A percentile compares a stretch with the other conserved stretches of the same genome.
phyloP scores from a whole-genome alignment of 257 asterid genomes.

The Solanum rostratum region DNA sequence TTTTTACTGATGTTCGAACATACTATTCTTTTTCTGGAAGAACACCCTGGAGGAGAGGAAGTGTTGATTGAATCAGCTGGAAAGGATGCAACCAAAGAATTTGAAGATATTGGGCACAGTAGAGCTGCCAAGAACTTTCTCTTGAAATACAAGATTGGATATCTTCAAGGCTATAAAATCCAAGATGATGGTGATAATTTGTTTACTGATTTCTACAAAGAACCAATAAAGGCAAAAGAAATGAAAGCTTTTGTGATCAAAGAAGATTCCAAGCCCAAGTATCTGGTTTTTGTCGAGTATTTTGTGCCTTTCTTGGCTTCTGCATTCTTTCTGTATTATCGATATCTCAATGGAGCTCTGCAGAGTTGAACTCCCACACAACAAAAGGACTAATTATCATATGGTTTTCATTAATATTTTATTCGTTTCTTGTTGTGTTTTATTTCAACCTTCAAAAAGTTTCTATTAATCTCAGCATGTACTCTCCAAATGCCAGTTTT shows the following conservation, averaged over 20 bases:
- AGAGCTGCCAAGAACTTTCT: constrained; percentile 18
- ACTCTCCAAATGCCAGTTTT: too few relatives aligned
- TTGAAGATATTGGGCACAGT: constrained; percentile 27
- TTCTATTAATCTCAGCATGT: too few relatives aligned
- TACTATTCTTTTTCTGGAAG: too few relatives aligned
- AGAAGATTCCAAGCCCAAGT: too few relatives aligned
- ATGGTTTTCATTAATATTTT: neutral
- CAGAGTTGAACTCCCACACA: neutral
- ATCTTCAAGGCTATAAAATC: too few relatives aligned
- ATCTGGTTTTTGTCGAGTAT: constrained; percentile 5
- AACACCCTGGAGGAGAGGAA: constrained; percentile 41
- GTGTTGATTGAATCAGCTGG: constrained; percentile 27
- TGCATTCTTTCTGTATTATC: constrained; percentile 12
- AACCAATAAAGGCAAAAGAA: too few relatives aligned
- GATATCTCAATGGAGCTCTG: neutral
- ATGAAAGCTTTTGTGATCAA: too few relatives aligned
- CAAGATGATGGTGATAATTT: too few relatives aligned
- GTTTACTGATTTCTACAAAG: too few relatives aligned
- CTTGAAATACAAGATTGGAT: constrained; percentile 15
- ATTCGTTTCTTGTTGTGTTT: neutral
- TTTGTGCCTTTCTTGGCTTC: constrained; percentile 11
- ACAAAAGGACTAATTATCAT: neutral
- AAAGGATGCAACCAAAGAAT: constrained; percentile 27
- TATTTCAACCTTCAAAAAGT: neutral
- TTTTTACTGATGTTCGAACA: too few relatives aligned